Percentiles rank a stretch among this genome's conserved stretches.
phyloP scores from a whole-genome alignment of 192 early-diverging fungal species.

The Entophlyctis luteolus region DNA sequence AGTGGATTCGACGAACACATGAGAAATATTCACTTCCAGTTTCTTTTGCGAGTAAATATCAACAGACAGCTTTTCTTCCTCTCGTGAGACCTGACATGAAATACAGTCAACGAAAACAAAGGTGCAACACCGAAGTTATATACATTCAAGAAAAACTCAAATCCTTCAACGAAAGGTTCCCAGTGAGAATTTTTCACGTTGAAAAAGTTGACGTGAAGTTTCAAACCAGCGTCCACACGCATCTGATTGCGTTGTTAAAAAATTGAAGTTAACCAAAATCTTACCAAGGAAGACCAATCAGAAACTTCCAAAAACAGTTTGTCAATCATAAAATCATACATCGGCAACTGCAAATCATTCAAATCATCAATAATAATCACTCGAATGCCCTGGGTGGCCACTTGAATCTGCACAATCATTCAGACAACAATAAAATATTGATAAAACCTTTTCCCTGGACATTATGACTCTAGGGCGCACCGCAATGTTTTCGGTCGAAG shows the following conservation, averaged over 20 bases:
- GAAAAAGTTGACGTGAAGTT: conserved; percentile 84
- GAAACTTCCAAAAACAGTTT: conserved; percentile 71
- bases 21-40: conserved; percentile 83
- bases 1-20: conserved; percentile 57
- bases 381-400: conserved; percentile 64
- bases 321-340: conserved; percentile 80
- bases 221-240: conserved; percentile 63
- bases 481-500: neutral
- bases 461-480: conserved; percentile 34
- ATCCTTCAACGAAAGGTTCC: conserved; percentile 94
- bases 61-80: conserved; percentile 40
- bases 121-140: neutral
- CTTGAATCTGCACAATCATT: conserved; percentile 28
- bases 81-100: conserved; percentile 22
- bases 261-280: neutral
- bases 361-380: conserved; percentile 90
- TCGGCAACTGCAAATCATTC: conserved; percentile 79
- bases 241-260: conserved; percentile 9
- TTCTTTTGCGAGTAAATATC: conserved; percentile 67
- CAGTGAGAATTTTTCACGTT: conserved; percentile 97
- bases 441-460: conserved; percentile 48
- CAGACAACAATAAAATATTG: neutral
- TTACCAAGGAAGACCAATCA: conserved; percentile 77
- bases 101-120: neutral
- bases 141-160: conserved; percentile 60